Conservation (phyloP, 169 alveolate species). For the Sarcocystis neurona region DNA sequence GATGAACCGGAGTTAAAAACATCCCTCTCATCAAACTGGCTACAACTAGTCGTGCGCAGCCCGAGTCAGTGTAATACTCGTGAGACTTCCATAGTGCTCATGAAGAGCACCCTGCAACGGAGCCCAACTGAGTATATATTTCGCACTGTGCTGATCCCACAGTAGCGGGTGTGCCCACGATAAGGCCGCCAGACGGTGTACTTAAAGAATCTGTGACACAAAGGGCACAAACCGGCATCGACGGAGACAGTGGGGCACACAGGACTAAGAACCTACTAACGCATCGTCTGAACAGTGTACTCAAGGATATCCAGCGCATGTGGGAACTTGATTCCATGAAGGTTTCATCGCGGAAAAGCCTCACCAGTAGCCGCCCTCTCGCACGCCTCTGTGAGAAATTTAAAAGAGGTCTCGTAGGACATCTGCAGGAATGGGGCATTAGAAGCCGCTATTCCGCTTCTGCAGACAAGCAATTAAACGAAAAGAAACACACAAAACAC, state of each 20-base stretch:
- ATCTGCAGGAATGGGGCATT: constrained; percentile 94
- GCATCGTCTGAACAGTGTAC: too few species aligned
- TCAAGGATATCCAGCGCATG: too few species aligned
- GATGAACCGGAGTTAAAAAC: too few species aligned
- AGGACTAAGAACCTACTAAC: not conserved
- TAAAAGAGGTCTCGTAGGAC: constrained; percentile 96
- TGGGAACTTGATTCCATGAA: too few species aligned
- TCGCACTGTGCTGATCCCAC: not conserved
- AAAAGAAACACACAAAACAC: constrained; percentile 52
- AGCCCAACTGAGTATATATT: not conserved
- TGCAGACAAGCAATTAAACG: not conserved
- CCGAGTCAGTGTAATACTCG: too few species aligned
- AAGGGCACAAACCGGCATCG: not conserved
- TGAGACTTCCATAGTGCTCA: too few species aligned
- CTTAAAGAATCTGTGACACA: not conserved
- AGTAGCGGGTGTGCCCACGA: not conserved
- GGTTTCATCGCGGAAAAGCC: too few species aligned
- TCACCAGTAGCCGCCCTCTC: constrained; percentile 64
- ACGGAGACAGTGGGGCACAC: not conserved
- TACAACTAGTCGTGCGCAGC: too few species aligned
- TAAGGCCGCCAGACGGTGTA: not conserved
- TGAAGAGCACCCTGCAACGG: too few species aligned
- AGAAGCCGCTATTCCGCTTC: constrained; percentile 85
- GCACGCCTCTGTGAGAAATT: constrained; percentile 87
- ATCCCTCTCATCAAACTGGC: too few species aligned